phyloP scores from a whole-genome alignment of 2,329 filamentous ascomycete species.

The Diaporthe longicolla region DNA sequence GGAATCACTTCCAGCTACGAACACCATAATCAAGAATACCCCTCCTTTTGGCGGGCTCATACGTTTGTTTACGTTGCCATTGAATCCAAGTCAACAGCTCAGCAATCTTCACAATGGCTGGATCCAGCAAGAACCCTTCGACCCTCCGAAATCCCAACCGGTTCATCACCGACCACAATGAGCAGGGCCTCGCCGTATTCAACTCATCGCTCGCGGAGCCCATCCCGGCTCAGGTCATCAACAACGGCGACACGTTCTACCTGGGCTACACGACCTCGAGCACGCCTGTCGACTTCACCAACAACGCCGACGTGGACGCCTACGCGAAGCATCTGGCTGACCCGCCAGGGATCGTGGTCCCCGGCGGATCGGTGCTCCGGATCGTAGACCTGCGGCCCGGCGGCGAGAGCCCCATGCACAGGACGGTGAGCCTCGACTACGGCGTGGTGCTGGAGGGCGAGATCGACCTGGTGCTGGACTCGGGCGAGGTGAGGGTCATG shows the following conservation, averaged over 20 bases:
- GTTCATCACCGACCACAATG: slow-evolving; percentile 54
- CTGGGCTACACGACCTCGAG: slow-evolving; percentile 60
- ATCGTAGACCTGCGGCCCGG: slow-evolving; percentile 62
- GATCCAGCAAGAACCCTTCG: not conserved
- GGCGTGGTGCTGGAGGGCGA: slow-evolving; percentile 65
- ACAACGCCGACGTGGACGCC: slow-evolving; percentile 59
- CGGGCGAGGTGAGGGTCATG: slow-evolving; percentile 58
- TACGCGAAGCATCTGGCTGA: slow-evolving; percentile 60
- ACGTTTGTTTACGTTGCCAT: too few relatives aligned
- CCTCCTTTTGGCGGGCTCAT: not conserved
- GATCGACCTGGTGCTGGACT: slow-evolving; percentile 63
- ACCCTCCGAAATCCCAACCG: slow-evolving; percentile 45
- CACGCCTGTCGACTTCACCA: slow-evolving; percentile 61
- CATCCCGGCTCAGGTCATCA: slow-evolving; percentile 42
- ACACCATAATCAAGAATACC: not conserved
- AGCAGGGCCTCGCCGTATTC: slow-evolving; percentile 53
- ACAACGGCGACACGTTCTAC: slow-evolving; percentile 54
- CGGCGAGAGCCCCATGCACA: slow-evolving; percentile 58
- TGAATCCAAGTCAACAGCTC: not conserved
- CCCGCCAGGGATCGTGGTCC: slow-evolving; percentile 64
- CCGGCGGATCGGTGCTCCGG: slow-evolving; percentile 58
- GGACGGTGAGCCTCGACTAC: slow-evolving; percentile 64
- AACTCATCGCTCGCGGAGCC: slow-evolving; percentile 47
- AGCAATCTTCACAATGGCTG: slow-evolving; percentile 30
- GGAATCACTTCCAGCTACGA: not conserved